Evolutionary conservation across 2,329 filamentous ascomycete genomes (phyloP).

Genomic region (Apiospora hydei): DNA sequence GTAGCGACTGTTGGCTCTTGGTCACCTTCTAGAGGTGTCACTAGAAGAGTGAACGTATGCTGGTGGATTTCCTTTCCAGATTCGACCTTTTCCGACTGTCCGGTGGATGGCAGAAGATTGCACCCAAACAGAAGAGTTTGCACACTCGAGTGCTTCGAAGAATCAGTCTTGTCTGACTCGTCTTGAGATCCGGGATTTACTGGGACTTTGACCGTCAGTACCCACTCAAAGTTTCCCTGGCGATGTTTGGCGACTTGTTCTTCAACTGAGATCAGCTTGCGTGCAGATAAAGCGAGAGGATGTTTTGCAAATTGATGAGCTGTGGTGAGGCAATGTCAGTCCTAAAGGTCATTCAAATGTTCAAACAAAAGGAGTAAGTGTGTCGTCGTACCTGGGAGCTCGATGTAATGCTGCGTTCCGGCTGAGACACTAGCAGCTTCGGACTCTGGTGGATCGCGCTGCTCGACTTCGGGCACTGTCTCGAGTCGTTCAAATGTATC

Average conservation of each 20-base stretch:
- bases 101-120: slow-evolving; percentile 53
- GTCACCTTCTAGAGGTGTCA: slow-evolving; percentile 37
- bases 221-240: slow-evolving; percentile 41
- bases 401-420: slow-evolving; percentile 31
- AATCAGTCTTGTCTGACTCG: slow-evolving; percentile 28
- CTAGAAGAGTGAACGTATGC: slow-evolving; percentile 46
- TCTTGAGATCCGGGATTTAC: slow-evolving; percentile 28
- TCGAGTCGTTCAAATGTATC: slow-evolving; percentile 41
- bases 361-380: neutral
- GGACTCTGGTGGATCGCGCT: slow-evolving; percentile 30
- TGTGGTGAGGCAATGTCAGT: slow-evolving; percentile 26
- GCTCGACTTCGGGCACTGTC: slow-evolving; percentile 40
- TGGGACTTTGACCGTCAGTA: slow-evolving; percentile 36
- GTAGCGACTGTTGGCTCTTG: slow-evolving; percentile 32
- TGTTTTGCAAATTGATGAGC: slow-evolving; percentile 38
- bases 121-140: slow-evolving; percentile 57
- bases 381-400: slow-evolving; percentile 38
- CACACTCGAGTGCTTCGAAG: neutral
- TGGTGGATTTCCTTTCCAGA: neutral
- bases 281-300: slow-evolving; percentile 39
- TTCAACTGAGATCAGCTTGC: slow-evolving; percentile 37
- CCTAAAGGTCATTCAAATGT: neutral
- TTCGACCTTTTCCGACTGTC: neutral
- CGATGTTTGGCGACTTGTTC: slow-evolving; percentile 42
- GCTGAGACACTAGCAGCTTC: slow-evolving; percentile 30